Percentiles rank a stretch among this genome's conserved stretches.
Conservation (phyloP, 2,329 filamentous ascomycete species). For the Penicillium sp. region DNA sequence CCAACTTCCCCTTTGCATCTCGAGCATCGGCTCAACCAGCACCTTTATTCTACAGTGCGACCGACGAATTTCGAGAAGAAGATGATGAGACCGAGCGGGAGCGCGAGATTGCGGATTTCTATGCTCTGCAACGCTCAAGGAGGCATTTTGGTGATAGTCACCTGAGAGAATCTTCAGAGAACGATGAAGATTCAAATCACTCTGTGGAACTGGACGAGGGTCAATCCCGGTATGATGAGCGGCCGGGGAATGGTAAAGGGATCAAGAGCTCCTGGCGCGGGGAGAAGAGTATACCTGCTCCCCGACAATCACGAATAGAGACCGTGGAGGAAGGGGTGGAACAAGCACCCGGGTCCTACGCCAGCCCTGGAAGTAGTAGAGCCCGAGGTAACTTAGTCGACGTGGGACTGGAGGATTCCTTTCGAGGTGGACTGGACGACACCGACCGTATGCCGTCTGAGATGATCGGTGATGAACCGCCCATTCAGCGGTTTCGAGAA, state of each 20-base stretch:
- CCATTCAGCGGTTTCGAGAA: conserved; percentile 63
- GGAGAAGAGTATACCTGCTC: conserved; percentile 50
- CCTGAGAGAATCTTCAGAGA: conserved; percentile 83
- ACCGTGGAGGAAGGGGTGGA: conserved; percentile 45
- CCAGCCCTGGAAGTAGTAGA: conserved; percentile 55
- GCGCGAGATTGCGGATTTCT: conserved; percentile 90
- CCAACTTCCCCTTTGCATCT: conserved; percentile 79
- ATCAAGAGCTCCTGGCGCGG: conserved; percentile 65
- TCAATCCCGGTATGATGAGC: conserved; percentile 45
- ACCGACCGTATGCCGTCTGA: conserved; percentile 50
- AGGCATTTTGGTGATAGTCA: conserved; percentile 85
- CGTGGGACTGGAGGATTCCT: conserved; percentile 76
- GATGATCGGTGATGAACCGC: conserved; percentile 53
- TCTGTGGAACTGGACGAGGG: conserved; percentile 63
- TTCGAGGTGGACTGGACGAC: conserved; percentile 53
- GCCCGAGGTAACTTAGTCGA: conserved; percentile 78
- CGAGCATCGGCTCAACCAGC: conserved; percentile 78
- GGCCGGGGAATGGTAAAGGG: conserved; percentile 54
- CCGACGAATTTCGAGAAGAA: conserved; percentile 89
- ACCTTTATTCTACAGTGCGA: conserved; percentile 90
- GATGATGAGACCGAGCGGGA: conserved; percentile 92
- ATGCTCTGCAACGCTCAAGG: conserved; percentile 86
- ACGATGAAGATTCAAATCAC: conserved; percentile 71
- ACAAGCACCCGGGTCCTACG: conserved; percentile 37
- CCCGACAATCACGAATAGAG: conserved; percentile 46